phyloP scores from a whole-genome alignment of 1,284 basidiomycete genomes.

The Boletus hoseneyae region DNA sequence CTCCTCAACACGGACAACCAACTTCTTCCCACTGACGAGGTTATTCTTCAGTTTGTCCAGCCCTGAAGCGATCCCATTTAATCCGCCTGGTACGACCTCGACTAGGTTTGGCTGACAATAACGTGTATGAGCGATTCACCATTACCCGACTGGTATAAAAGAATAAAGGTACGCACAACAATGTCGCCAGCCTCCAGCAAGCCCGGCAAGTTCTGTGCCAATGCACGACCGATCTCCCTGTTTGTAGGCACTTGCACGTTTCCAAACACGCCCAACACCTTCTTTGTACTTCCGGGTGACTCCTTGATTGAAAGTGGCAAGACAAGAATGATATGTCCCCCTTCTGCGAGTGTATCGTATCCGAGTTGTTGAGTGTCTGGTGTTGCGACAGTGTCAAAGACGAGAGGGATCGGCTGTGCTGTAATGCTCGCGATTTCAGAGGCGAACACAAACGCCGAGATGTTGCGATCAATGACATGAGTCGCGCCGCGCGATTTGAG shows the following conservation, averaged over 20 bases:
- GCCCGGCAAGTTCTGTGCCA: conserved; percentile 15
- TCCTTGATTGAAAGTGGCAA: conserved; percentile 7
- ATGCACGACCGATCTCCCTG: conserved; percentile 14
- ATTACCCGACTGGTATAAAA: too few relatives aligned
- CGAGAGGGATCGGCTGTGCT: conserved; percentile 11
- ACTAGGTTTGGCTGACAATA: conserved; percentile 20
- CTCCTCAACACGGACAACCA: conserved; percentile 17
- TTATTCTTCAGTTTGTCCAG: conserved; percentile 26
- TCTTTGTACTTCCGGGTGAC: conserved; percentile 14
- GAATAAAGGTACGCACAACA: conserved; percentile 12
- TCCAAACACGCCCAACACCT: conserved; percentile 10
- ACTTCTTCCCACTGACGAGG: conserved; percentile 24
- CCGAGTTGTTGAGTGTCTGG: conserved; percentile 23
- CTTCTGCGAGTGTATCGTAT: conserved; percentile 21
- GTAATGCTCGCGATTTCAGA: conserved; percentile 15
- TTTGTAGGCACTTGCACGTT: conserved; percentile 11
- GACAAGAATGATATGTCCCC: conserved; percentile 17
- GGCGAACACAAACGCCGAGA: conserved; percentile 7
- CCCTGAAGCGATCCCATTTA: conserved; percentile 15
- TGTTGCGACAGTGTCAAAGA: conserved; percentile 18
- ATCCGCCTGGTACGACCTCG: conserved; percentile 25
- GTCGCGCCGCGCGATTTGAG: conserved; percentile 36
- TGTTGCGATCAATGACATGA: conserved; percentile 31
- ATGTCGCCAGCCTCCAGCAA: conserved; percentile 24
- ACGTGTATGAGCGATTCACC: not conserved